Percentiles rank a stretch among this genome's conserved stretches.
These are phyloP conservation scores for Ocimum tenuiflorum DNA, from an alignment of 257 asterid species.

Conservation along the genomic window DNA sequence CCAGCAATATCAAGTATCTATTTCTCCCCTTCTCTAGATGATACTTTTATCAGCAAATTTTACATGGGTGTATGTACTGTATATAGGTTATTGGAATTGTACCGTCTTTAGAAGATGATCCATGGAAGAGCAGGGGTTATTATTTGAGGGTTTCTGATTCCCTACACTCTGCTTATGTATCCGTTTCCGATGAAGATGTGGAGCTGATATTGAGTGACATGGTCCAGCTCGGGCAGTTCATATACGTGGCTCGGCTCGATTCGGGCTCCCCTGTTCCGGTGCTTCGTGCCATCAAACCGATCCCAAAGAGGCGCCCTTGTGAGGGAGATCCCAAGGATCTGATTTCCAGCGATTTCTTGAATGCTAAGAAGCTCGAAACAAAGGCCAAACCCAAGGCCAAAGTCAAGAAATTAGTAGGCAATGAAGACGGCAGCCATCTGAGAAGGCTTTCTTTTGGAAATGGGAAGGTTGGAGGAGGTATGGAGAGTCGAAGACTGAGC, in stretches of 20 bases:
- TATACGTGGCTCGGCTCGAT: slow-evolving; percentile 63
- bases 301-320: slow-evolving; percentile 68
- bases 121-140: slow-evolving; percentile 90
- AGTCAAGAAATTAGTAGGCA: slow-evolving; percentile 34
- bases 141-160: slow-evolving; percentile 91
- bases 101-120: slow-evolving; percentile 82
- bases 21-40: neutral
- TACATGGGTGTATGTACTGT: too few relatives aligned
- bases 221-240: slow-evolving; percentile 86
- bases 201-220: slow-evolving; percentile 69
- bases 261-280: slow-evolving; percentile 83
- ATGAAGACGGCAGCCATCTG: slow-evolving; percentile 36
- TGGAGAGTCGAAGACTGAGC: slow-evolving; percentile 63
- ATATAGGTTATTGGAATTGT: slow-evolving; percentile 72
- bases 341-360: slow-evolving; percentile 76
- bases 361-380: slow-evolving; percentile 34
- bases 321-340: slow-evolving; percentile 80
- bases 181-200: slow-evolving; percentile 64
- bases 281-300: slow-evolving; percentile 66
- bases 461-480: slow-evolving; percentile 34
- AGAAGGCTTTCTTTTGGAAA: slow-evolving; percentile 67
- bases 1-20: neutral
- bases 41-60: neutral
- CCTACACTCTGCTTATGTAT: slow-evolving; percentile 82
- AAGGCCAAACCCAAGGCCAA: slow-evolving; percentile 40